A percentile compares a stretch with the other conserved stretches of the same genome.
These are phyloP conservation scores for Colletotrichum cereale DNA, from an alignment of 2,329 filamentous ascomycete genomes.

Conservation along the genomic window DNA sequence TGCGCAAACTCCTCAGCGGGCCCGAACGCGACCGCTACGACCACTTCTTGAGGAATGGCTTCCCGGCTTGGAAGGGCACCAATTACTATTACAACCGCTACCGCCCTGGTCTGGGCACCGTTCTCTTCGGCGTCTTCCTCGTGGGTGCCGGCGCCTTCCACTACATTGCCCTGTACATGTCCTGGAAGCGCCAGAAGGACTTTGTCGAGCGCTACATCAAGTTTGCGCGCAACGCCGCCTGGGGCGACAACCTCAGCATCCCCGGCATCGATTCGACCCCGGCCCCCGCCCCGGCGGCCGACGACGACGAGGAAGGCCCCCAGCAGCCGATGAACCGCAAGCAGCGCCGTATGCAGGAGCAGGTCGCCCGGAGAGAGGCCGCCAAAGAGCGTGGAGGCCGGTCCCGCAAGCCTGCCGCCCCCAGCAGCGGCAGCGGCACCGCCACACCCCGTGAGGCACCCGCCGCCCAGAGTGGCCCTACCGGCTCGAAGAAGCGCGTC, in stretches of 20 bases:
- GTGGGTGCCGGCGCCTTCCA: slow-evolving; percentile 87
- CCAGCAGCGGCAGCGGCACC: slow-evolving; percentile 44
- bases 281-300: slow-evolving; percentile 57
- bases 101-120: slow-evolving; percentile 88
- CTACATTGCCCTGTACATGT: slow-evolving; percentile 86
- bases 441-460: slow-evolving; percentile 62
- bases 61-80: slow-evolving; percentile 96
- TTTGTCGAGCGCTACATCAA: slow-evolving; percentile 94
- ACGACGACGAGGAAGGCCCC: slow-evolving; percentile 61
- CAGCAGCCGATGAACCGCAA: slow-evolving; percentile 80
- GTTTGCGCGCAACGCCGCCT: slow-evolving; percentile 88
- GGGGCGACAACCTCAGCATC: slow-evolving; percentile 85
- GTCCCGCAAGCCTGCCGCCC: slow-evolving; percentile 51
- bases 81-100: slow-evolving; percentile 98
- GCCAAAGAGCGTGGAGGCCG: slow-evolving; percentile 55
- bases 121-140: slow-evolving; percentile 84
- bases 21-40: slow-evolving; percentile 89
- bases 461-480: slow-evolving; percentile 67
- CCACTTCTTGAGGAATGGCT: slow-evolving; percentile 92
- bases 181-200: slow-evolving; percentile 89
- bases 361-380: slow-evolving; percentile 78
- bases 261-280: slow-evolving; percentile 70
- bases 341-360: slow-evolving; percentile 90
- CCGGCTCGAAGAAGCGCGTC: slow-evolving; percentile 86
- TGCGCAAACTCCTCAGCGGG: slow-evolving; percentile 88